Conservation (phyloP, 352 stramenopile species). For the Phytophthora foliorum region DNA sequence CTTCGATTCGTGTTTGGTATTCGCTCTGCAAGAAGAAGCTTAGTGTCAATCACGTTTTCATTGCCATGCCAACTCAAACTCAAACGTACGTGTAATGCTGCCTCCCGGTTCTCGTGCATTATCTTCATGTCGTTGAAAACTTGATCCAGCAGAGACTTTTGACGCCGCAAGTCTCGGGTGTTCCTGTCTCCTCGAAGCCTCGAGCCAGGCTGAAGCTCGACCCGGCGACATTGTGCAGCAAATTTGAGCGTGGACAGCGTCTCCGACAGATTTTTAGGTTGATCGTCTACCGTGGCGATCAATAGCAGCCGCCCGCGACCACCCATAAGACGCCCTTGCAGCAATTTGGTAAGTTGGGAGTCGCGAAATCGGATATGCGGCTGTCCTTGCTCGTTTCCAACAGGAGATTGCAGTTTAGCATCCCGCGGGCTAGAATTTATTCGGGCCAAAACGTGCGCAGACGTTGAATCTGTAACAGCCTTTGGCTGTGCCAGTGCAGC, state of each 20-base stretch:
- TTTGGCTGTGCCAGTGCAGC: constrained; percentile 55
- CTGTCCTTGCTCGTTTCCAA: constrained; percentile 22
- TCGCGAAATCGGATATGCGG: constrained; percentile 74
- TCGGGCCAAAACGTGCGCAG: constrained; percentile 11
- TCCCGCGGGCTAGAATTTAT: constrained; percentile 10
- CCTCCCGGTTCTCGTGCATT: constrained; percentile 65
- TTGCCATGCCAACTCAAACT: neutral
- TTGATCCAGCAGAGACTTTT: constrained; percentile 49
- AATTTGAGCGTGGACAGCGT: constrained; percentile 85
- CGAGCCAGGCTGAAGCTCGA: constrained; percentile 48
- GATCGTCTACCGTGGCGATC: constrained; percentile 74
- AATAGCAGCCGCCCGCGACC: constrained; percentile 58
- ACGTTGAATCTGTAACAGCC: neutral
- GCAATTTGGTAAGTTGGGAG: constrained; percentile 77
- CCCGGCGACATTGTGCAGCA: constrained; percentile 68
- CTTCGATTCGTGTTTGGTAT: constrained; percentile 51
- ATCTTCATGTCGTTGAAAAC: constrained; percentile 58
- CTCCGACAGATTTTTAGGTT: constrained; percentile 60
- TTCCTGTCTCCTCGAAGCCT: constrained; percentile 20
- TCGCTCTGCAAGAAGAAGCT: no score
- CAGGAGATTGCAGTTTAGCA: constrained; percentile 5
- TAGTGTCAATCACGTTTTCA: neutral
- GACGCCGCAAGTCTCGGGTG: constrained; percentile 19
- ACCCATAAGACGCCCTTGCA: constrained; percentile 62
- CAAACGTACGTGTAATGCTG: constrained; percentile 49